These are phyloP conservation scores for Haematococcus lacustris DNA, from an alignment of 139 green algal species.

Conservation along the genomic window DNA sequence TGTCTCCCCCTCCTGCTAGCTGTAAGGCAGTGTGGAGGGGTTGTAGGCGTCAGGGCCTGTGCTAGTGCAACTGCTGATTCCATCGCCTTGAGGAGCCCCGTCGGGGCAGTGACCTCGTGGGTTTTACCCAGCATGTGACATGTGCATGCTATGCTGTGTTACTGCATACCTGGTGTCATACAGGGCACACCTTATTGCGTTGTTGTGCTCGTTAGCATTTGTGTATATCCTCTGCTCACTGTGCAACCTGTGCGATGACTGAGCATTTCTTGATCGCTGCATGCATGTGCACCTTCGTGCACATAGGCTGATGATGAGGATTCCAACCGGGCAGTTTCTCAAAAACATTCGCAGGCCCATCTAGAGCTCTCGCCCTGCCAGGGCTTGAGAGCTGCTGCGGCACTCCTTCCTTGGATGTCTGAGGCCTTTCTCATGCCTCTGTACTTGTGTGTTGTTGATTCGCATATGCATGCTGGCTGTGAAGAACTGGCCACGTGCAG, in stretches of 20 bases:
- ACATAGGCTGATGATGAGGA: conserved; percentile 31
- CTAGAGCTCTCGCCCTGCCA: conserved; percentile 56
- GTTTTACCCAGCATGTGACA: conserved; percentile 60
- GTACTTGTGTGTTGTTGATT: neutral
- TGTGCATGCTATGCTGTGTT: neutral
- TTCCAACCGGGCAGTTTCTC: conserved; percentile 49
- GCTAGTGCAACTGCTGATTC: conserved; percentile 55
- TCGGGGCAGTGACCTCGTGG: conserved; percentile 57
- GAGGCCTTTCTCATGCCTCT: conserved; percentile 11
- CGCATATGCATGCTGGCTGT: neutral
- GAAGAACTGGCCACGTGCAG: neutral
- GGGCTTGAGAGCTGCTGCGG: conserved; percentile 65
- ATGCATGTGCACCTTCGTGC: conserved; percentile 73
- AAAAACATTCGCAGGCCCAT: conserved; percentile 66
- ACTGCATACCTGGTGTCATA: too few species aligned
- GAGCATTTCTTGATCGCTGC: conserved; percentile 86
- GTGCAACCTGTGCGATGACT: too few species aligned
- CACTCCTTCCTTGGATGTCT: conserved; percentile 66
- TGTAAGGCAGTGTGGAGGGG: neutral
- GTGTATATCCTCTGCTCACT: too few species aligned
- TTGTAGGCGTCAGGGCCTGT: conserved; percentile 6
- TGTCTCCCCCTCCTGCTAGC: conserved; percentile 1
- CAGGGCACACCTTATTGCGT: too few species aligned
- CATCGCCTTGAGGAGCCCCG: conserved; percentile 59
- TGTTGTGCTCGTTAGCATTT: too few species aligned